phyloP scores from a whole-genome alignment of 805 yeast species.

The Cyberlindnera sargentensis region DNA sequence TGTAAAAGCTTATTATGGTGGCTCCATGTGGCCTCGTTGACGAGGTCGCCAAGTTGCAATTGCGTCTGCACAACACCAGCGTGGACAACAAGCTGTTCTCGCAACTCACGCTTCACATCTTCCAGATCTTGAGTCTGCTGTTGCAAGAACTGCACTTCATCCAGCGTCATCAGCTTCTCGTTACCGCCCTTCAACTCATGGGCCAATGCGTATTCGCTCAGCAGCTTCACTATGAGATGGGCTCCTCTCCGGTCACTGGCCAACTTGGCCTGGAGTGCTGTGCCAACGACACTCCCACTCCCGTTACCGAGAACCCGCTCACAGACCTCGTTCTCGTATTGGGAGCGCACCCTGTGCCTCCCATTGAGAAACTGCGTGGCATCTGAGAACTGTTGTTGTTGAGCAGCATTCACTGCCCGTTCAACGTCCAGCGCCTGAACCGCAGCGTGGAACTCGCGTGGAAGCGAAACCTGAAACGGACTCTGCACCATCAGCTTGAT shows the following conservation, averaged over 20 bases:
- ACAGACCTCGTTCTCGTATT: slow-evolving; percentile 5
- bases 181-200: slow-evolving; percentile 5
- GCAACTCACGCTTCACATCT: slow-evolving; percentile 12
- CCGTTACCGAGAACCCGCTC: background rate
- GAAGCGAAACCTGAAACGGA: slow-evolving; percentile 17
- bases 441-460: slow-evolving; percentile 4
- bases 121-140: slow-evolving; percentile 5
- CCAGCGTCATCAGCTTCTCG: slow-evolving; percentile 7
- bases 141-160: slow-evolving; percentile 8
- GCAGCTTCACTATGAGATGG: slow-evolving; percentile 15
- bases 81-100: slow-evolving; percentile 12
- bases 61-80: background rate
- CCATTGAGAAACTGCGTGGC: slow-evolving; percentile 6
- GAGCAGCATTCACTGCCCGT: slow-evolving; percentile 5
- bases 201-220: slow-evolving; percentile 18
- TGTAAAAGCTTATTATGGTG: background rate
- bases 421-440: slow-evolving; percentile 2
- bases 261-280: slow-evolving; percentile 12
- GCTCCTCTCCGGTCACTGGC: slow-evolving; percentile 8
- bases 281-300: slow-evolving; percentile 1
- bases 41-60: background rate
- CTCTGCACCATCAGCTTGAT: slow-evolving; percentile 10
- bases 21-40: background rate
- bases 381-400: slow-evolving; percentile 8
- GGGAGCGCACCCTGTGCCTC: background rate